Conservation (phyloP, 1,284 basidiomycete species). For the Sphaerobolus stellatus region DNA sequence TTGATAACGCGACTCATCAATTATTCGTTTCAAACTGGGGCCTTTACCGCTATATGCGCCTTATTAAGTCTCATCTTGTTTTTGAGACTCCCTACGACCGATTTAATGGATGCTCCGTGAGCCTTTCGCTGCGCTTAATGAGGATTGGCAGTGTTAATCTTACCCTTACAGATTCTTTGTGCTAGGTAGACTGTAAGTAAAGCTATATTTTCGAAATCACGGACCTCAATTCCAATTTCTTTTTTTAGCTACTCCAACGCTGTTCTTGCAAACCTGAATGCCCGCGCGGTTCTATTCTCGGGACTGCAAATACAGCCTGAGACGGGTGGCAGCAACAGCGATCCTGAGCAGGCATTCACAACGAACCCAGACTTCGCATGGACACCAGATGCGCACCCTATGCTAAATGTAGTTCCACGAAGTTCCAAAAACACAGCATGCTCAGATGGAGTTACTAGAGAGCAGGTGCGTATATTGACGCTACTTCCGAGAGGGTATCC, state of each 20-base stretch:
- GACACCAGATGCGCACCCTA: no score
- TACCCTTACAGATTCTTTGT: neutral
- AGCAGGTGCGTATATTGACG: no score
- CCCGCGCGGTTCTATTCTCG: no score
- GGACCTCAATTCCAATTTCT: neutral
- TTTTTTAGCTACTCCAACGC: neutral
- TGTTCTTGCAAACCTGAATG: neutral
- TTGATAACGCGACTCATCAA: neutral
- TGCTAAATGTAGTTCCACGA: no score
- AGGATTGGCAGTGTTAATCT: neutral
- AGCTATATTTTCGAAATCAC: neutral
- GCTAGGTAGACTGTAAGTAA: neutral
- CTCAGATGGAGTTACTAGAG: no score
- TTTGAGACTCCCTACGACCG: neutral
- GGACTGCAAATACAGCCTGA: no score
- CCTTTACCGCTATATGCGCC: neutral
- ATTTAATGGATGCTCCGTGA: neutral
- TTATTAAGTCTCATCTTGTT: neutral
- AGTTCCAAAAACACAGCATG: no score
- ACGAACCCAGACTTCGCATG: no score
- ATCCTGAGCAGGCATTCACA: no score
- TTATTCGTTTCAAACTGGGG: neutral
- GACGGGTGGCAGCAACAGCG: no score
- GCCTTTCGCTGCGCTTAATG: neutral
- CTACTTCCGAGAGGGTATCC: no score